Evolutionary conservation across 2,329 filamentous ascomycete species (phyloP).

Genomic region (Metarhizium album): DNA sequence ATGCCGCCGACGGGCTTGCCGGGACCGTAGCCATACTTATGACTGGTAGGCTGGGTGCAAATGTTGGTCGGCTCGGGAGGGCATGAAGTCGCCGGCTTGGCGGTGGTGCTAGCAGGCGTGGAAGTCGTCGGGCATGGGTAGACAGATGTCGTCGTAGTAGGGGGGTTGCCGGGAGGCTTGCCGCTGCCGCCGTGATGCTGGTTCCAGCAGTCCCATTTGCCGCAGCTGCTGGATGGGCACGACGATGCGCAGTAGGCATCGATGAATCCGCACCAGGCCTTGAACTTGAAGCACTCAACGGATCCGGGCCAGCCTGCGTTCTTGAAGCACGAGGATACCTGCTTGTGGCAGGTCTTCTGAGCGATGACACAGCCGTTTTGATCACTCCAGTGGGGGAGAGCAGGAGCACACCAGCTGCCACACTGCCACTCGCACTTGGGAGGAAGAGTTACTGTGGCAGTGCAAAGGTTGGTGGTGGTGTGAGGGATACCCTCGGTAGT

Average conservation of each 20-base stretch:
- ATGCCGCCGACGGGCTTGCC: conserved; percentile 46
- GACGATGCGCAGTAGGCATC: conserved; percentile 30
- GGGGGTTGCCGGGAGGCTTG: conserved; percentile 15
- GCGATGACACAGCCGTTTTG: conserved; percentile 29
- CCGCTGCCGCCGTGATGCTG: conserved; percentile 29
- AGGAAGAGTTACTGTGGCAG: conserved; percentile 32
- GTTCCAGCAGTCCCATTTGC: conserved; percentile 32
- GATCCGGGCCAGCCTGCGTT: conserved; percentile 38
- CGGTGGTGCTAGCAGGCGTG: conserved; percentile 19
- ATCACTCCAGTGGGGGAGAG: conserved; percentile 38
- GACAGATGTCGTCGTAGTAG: conserved; percentile 22
- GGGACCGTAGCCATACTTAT: conserved; percentile 56
- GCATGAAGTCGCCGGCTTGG: conserved; percentile 22
- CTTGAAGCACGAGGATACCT: conserved; percentile 40
- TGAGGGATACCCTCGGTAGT: conserved; percentile 17
- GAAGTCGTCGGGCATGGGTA: conserved; percentile 22
- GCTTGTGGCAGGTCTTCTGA: conserved; percentile 33
- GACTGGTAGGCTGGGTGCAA: conserved; percentile 42
- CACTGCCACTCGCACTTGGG: conserved; percentile 42
- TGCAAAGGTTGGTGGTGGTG: conserved; percentile 33
- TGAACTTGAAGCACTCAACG: conserved; percentile 39
- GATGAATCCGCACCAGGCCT: conserved; percentile 37
- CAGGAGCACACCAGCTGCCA: conserved; percentile 41
- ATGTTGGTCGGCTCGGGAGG: conserved; percentile 39
- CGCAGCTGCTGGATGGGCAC: conserved; percentile 25